Percentiles rank a stretch among this genome's conserved stretches.
phyloP scores from a whole-genome alignment of 495 filamentous ascomycete genomes.

The Mytilinidion resinicola region DNA sequence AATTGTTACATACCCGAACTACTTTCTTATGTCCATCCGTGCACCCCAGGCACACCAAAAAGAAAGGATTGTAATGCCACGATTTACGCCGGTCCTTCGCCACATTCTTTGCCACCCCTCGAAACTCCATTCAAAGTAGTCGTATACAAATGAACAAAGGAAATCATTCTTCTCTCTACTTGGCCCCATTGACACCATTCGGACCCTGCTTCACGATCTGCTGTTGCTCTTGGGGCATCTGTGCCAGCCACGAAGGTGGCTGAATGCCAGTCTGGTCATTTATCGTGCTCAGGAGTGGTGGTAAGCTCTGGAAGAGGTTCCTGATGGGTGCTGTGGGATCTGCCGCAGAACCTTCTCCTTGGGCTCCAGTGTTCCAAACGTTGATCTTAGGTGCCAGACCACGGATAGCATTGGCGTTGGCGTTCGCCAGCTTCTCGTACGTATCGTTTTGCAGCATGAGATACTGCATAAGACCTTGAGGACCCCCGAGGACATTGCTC shows the following conservation, averaged over 20 bases:
- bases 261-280: conserved; percentile 76
- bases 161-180: too few relatives aligned
- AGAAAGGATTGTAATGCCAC: too few relatives aligned
- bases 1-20: too few relatives aligned
- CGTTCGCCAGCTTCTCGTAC: conserved; percentile 58
- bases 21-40: too few relatives aligned
- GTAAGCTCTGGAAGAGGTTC: conserved; percentile 67
- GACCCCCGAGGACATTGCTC: conserved; percentile 65
- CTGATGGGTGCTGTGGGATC: conserved; percentile 47
- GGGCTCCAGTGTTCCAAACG: conserved; percentile 70
- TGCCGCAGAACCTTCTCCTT: conserved; percentile 31
- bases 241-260: conserved; percentile 62
- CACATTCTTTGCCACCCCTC: too few relatives aligned
- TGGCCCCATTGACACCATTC: too few relatives aligned
- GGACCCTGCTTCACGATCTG: too few relatives aligned
- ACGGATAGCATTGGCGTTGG: conserved; percentile 63
- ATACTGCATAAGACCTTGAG: conserved; percentile 62
- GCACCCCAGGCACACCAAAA: too few relatives aligned
- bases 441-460: conserved; percentile 69
- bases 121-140: too few relatives aligned
- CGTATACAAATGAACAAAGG: too few relatives aligned
- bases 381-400: conserved; percentile 83
- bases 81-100: too few relatives aligned
- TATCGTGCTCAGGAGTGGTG: conserved; percentile 72
- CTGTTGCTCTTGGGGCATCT: conserved; percentile 37